Conservation (phyloP, 2,329 filamentous ascomycete genomes). For the Diaporthe ampelina region DNA sequence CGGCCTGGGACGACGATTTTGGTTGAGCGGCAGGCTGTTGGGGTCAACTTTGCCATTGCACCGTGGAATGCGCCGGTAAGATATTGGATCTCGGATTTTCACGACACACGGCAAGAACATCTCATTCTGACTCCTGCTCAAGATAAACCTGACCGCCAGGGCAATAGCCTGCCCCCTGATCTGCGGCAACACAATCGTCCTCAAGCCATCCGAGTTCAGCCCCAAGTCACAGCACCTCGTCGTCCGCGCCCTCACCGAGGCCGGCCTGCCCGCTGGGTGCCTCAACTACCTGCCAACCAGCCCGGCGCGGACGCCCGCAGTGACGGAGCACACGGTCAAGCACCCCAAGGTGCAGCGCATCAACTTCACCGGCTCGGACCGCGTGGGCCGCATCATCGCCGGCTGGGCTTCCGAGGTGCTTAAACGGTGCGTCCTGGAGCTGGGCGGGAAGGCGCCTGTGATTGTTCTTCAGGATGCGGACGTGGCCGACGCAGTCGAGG, state of each 20-base stretch:
- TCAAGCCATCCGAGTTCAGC: slow-evolving; percentile 73
- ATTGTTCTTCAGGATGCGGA: slow-evolving; percentile 78
- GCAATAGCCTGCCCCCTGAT: slow-evolving; percentile 65
- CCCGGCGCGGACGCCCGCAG: slow-evolving; percentile 67
- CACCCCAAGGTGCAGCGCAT: slow-evolving; percentile 74
- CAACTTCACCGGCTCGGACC: slow-evolving; percentile 79
- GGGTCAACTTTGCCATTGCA: slow-evolving; percentile 77
- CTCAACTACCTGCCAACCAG: slow-evolving; percentile 75
- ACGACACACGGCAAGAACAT: too few relatives aligned
- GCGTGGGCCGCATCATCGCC: slow-evolving; percentile 75
- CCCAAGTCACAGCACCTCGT: slow-evolving; percentile 71
- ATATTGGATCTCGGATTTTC: too few relatives aligned
- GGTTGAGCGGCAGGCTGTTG: slow-evolving; percentile 76
- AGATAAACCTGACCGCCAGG: slow-evolving; percentile 46
- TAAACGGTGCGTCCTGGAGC: slow-evolving; percentile 77
- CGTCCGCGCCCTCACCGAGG: slow-evolving; percentile 69
- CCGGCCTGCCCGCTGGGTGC: slow-evolving; percentile 75
- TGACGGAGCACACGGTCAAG: slow-evolving; percentile 73
- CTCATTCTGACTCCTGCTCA: slow-evolving; percentile 33
- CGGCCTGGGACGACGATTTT: slow-evolving; percentile 68
- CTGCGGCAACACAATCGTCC: slow-evolving; percentile 71
- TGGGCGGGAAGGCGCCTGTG: slow-evolving; percentile 78
- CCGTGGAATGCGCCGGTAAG: slow-evolving; percentile 71
- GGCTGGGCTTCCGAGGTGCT: slow-evolving; percentile 72
- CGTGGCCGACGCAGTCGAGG: slow-evolving; percentile 71